phyloP scores from a whole-genome alignment of 208 protist genomes.

The Trypanosoma grayi region DNA sequence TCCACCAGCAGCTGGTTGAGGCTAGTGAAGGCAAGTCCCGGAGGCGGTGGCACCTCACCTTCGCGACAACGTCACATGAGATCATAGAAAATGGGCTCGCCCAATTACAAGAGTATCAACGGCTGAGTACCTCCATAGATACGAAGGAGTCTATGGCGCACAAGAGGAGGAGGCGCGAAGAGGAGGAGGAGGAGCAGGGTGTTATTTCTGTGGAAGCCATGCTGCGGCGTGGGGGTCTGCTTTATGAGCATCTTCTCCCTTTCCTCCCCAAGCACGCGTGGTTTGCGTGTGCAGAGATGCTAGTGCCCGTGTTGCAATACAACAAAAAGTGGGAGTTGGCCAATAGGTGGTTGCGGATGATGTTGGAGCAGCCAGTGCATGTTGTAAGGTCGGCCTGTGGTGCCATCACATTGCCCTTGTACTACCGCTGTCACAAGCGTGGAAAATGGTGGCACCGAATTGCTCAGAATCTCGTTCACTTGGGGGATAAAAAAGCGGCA shows the following conservation, averaged over 20 bases:
- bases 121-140: background rate
- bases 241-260: constrained; percentile 57
- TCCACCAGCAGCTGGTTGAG: constrained; percentile 22
- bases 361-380: constrained; percentile 60
- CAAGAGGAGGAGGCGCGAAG: background rate
- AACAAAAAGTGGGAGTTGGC: constrained; percentile 50
- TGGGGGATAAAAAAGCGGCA: constrained; percentile 43
- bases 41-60: constrained; percentile 1
- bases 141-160: background rate
- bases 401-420: constrained; percentile 37
- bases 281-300: constrained; percentile 63
- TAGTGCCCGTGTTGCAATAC: constrained; percentile 55
- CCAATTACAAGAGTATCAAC: constrained; percentile 1
- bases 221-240: constrained; percentile 39
- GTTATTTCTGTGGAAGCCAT: constrained; percentile 22
- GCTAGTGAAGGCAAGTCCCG: background rate
- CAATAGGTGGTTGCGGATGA: constrained; percentile 51
- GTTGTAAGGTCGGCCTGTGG: constrained; percentile 25
- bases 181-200: background rate
- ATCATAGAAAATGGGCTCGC: constrained; percentile 12
- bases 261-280: constrained; percentile 74
- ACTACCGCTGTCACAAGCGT: constrained; percentile 56
- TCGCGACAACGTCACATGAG: constrained; percentile 10
- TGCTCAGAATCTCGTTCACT: constrained; percentile 52
- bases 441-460: constrained; percentile 64